Evolutionary conservation across 2,329 filamentous ascomycete genomes (phyloP), one percentile per base, ranked within the genome.

Genomic region (Dryadomyces quercivorus): DNA sequence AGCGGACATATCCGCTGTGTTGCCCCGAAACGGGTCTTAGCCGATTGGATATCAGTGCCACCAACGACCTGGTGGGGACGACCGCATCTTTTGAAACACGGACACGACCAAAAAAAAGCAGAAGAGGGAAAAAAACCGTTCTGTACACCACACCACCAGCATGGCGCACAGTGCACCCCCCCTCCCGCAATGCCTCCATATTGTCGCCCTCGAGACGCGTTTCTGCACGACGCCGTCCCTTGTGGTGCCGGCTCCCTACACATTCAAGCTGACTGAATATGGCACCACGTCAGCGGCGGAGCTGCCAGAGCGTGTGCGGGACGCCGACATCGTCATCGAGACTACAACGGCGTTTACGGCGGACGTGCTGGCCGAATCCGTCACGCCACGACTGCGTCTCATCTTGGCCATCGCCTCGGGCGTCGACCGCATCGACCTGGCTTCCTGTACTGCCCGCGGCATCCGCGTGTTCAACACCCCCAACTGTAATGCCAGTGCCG

Each of bases 271-370:
- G 10, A 59, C 57, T 20, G 51, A 59, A 21, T 65, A 68, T 59
- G 38, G 40, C 53, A 31, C 55, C 60, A 18, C 66, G 13, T 46
- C 46, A 8, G 50, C 57, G 7, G 3, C 12, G 15, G 50, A 51
- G 50, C 22, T 51, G 15, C 31, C 38, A 8, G 58, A 59, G 18
- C 60, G 67, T 21, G 63, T 71, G 31, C 40, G 52, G 7, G 64
- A 67, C 50, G 69, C 69, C 44, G 64, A 67, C 54, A 61, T 73
- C 4, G 58, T 67, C 9, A 63, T 72, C 43, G 61, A 64, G 43
- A 69, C 66, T 1, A 59, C 66, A 0, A 57, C 65, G 1, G 65
- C 63, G 3, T 54, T 73, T 21, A 50, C 59, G 5, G 56, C 64
- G 21, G 57, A 55, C 7, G 52, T 56, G 20, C 62, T 59, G 13